Evolutionary conservation across 2,329 filamentous ascomycete species (phyloP).

Genomic region (Cladophialophora exuberans): DNA sequence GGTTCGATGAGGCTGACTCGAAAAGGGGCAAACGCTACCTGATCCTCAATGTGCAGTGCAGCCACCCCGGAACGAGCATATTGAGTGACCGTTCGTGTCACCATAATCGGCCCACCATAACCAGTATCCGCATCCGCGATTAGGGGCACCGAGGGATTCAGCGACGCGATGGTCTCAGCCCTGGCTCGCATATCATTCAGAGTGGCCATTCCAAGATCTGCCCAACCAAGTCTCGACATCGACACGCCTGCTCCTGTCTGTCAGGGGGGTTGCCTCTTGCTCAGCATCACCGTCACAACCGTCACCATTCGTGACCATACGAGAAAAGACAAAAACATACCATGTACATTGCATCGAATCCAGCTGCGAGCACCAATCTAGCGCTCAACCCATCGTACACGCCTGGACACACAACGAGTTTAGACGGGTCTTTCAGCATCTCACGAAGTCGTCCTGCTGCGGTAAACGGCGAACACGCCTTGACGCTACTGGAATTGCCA

Average conservation of each 20-base stretch:
- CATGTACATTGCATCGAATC: conserved; percentile 58
- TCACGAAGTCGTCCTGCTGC: conserved; percentile 37
- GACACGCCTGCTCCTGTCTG: conserved; percentile 44
- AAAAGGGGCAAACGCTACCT: too few relatives aligned
- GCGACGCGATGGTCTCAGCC: conserved; percentile 57
- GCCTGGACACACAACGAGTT: conserved; percentile 51
- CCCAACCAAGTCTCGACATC: conserved; percentile 52
- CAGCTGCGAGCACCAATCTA: conserved; percentile 51
- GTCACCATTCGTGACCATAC: too few relatives aligned
- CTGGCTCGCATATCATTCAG: conserved; percentile 58
- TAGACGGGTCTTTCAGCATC: conserved; percentile 38
- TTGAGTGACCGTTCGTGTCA: conserved; percentile 52
- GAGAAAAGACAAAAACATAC: too few relatives aligned
- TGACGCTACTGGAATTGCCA: too few relatives aligned
- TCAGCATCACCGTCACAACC: too few relatives aligned
- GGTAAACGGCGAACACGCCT: conserved; percentile 22
- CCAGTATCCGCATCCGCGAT: conserved; percentile 59
- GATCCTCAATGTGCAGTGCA: conserved; percentile 61
- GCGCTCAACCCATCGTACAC: conserved; percentile 57
- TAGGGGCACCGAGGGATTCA: conserved; percentile 53
- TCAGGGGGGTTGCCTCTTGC: too few relatives aligned
- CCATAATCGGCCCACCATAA: conserved; percentile 55
- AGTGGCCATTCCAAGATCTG: conserved; percentile 55
- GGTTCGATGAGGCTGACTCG: neutral
- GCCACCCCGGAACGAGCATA: conserved; percentile 60